These are phyloP conservation scores for Apophysomyces ossiformis DNA, from an alignment of 371 early-diverging fungal species.

Conservation along the genomic window DNA sequence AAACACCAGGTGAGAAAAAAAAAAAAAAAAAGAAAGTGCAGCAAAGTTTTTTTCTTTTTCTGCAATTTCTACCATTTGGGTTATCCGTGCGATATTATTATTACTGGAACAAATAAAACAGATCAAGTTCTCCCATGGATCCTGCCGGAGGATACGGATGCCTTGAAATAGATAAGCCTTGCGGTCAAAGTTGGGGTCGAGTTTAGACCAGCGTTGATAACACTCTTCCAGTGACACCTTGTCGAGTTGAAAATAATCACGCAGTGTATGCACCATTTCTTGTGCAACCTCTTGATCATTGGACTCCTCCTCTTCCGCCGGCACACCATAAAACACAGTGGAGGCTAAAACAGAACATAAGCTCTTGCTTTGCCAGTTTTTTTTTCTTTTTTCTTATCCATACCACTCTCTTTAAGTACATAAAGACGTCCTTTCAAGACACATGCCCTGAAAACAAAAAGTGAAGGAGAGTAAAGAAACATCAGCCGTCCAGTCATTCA, in stretches of 20 bases:
- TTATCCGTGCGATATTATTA: conserved; percentile 95
- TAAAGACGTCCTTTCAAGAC: conserved; percentile 37
- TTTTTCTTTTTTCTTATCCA: background rate
- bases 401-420: conserved; percentile 35
- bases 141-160: conserved; percentile 83
- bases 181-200: conserved; percentile 69
- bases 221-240: conserved; percentile 57
- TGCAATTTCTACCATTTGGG: conserved; percentile 74
- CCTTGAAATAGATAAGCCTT: conserved; percentile 66
- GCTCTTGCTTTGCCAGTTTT: background rate
- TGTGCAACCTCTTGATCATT: conserved; percentile 10
- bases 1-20: background rate
- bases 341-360: conserved; percentile 13
- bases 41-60: background rate
- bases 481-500: too few species aligned
- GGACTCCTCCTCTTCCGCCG: conserved; percentile 19
- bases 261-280: conserved; percentile 28
- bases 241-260: conserved; percentile 83
- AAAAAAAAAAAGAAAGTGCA: background rate
- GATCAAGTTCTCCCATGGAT: conserved; percentile 89
- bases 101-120: conserved; percentile 96
- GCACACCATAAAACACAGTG: conserved; percentile 35
- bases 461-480: too few species aligned
- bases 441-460: conserved; percentile 34
- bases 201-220: conserved; percentile 71